Conservation (phyloP, 1,284 basidiomycete genomes). For the Filobasidium uniguttulatum region DNA sequence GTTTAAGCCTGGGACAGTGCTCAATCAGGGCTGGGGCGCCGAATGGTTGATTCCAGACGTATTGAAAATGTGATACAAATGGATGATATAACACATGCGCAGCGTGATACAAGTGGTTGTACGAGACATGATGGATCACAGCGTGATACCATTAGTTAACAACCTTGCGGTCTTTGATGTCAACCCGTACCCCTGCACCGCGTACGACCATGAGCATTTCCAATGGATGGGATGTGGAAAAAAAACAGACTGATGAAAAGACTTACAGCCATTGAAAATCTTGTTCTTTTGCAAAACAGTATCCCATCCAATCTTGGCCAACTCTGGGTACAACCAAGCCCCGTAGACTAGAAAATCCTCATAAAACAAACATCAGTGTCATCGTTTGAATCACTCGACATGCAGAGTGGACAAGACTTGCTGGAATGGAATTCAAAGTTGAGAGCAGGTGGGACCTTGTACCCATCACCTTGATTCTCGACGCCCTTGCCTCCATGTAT, state of each 20-base stretch:
- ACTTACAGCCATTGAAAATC: constrained; percentile 12
- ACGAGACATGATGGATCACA: too few relatives aligned
- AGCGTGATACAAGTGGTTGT: too few relatives aligned
- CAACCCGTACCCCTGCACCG: too few relatives aligned
- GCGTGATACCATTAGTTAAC: too few relatives aligned
- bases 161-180: too few relatives aligned
- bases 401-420: background rate
- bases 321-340: constrained; percentile 11
- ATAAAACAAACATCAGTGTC: background rate
- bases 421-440: constrained; percentile 12
- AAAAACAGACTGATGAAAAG: background rate
- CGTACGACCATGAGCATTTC: too few relatives aligned
- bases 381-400: background rate
- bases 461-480: constrained; percentile 5
- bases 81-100: too few relatives aligned
- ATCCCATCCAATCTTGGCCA: constrained; percentile 10
- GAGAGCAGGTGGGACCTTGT: constrained; percentile 7
- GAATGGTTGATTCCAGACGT: constrained; percentile 21
- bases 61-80: too few relatives aligned
- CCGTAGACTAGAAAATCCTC: constrained; percentile 5
- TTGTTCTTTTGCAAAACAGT: constrained; percentile 10
- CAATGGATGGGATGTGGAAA: too few relatives aligned
- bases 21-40: constrained; percentile 31
- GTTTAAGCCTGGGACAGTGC: constrained; percentile 32
- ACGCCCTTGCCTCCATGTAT: constrained; percentile 9